A percentile compares a stretch with the other conserved stretches of the same genome.
These are phyloP conservation scores for Ziziphus jujuba DNA, from an alignment of 306 rosid species.

Conservation along the genomic window DNA sequence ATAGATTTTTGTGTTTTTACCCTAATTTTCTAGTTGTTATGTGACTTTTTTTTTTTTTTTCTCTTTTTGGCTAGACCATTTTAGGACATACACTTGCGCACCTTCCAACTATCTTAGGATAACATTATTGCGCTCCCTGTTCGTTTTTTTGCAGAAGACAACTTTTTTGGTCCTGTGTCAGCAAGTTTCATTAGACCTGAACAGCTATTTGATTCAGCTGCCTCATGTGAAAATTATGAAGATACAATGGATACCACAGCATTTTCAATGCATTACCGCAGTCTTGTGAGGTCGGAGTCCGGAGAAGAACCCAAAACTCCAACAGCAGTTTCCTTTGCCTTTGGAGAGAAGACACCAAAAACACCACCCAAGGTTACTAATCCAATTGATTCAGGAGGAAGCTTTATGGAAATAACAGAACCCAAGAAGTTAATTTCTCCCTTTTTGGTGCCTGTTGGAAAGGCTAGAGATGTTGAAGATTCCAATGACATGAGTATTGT, in stretches of 20 bases:
- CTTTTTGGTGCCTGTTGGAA: conserved; percentile 23
- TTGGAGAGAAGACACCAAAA: conserved; percentile 49
- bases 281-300: conserved; percentile 75
- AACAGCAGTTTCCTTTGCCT: conserved; percentile 40
- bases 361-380: conserved; percentile 38
- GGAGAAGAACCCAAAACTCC: conserved; percentile 81
- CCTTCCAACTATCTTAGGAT: neutral
- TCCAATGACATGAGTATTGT: conserved; percentile 79
- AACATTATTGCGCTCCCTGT: neutral
- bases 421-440: conserved; percentile 39
- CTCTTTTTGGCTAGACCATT: neutral
- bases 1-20: neutral
- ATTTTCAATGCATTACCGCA: conserved; percentile 90
- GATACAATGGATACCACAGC: conserved; percentile 89
- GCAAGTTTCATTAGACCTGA: conserved; percentile 74
- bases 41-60: neutral
- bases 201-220: conserved; percentile 63
- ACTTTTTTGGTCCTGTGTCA: conserved; percentile 82
- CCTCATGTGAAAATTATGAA: conserved; percentile 59
- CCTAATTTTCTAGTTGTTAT: neutral
- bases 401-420: conserved; percentile 64
- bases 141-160: conserved; percentile 51
- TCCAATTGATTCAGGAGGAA: conserved; percentile 51
- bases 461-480: conserved; percentile 48
- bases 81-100: neutral